These are phyloP conservation scores for Camelina sativa DNA, from an alignment of 345 rosid species.

Conservation along the genomic window DNA sequence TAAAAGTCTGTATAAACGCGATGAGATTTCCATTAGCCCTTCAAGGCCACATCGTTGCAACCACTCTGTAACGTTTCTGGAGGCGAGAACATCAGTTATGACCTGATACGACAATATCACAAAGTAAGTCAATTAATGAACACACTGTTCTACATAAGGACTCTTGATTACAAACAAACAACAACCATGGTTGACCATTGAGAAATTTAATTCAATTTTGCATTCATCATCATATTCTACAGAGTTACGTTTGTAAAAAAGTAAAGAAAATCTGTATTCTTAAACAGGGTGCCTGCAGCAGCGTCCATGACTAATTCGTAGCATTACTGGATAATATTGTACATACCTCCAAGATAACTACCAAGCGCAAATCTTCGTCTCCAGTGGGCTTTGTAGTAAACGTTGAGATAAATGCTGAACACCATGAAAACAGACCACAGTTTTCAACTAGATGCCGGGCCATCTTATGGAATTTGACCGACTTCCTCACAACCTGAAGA, in stretches of 20 bases:
- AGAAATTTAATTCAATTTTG: neutral
- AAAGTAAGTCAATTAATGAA: slow-evolving; percentile 27
- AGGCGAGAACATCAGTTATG: slow-evolving; percentile 53
- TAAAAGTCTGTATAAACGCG: slow-evolving; percentile 64
- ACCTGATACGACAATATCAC: slow-evolving; percentile 53
- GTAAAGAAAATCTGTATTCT: neutral
- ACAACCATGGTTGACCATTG: slow-evolving; percentile 3
- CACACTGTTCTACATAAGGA: slow-evolving; percentile 1
- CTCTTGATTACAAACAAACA: slow-evolving; percentile 14
- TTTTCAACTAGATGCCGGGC: slow-evolving; percentile 65
- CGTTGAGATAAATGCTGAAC: slow-evolving; percentile 62
- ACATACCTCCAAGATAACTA: slow-evolving; percentile 64
- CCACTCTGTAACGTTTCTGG: slow-evolving; percentile 66
- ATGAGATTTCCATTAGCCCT: slow-evolving; percentile 70
- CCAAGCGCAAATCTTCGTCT: slow-evolving; percentile 53
- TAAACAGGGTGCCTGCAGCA: slow-evolving; percentile 7
- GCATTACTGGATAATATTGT: slow-evolving; percentile 22
- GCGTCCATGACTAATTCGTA: slow-evolving; percentile 26
- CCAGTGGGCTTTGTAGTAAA: slow-evolving; percentile 44
- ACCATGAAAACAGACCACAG: slow-evolving; percentile 75
- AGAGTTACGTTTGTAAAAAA: neutral
- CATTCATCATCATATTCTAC: slow-evolving; percentile 1
- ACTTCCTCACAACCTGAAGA: slow-evolving; percentile 71
- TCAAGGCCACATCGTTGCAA: slow-evolving; percentile 75
- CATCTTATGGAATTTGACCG: slow-evolving; percentile 67